Base-by-base conservation (phyloP, 805 yeast species). In the Hanseniaspora guilliermondii region DNA sequence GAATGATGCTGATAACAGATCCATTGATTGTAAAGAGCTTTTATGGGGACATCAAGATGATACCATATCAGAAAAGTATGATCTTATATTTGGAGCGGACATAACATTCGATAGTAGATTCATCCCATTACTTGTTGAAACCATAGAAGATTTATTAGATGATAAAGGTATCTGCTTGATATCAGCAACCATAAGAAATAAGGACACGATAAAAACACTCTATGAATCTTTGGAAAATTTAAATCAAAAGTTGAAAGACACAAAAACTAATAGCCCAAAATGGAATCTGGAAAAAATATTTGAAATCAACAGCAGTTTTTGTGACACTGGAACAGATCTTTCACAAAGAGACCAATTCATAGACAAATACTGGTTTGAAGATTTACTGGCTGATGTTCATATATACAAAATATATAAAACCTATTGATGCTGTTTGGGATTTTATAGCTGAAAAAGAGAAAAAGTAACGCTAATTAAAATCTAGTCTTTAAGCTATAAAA, bases 41-140 rank as follows among this genome's bases (percentile, higher is more conserved):
- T 71, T 40, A 82, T 88, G 95, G 76, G 73, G 76, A 1, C 68
- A 68, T 38, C 77, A 74, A 45, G 60, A 62, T 8, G 40, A 45
- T 16, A 27, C n/a, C 11, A 27, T 17, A 14, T 4, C 46, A 19
- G 55, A 61, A 11, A 65, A 72, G n/a, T 54, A 42, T 3, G 80
- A 82, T 60, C 65, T 81, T 1, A 68, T 87, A 0, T 62, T 87
- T 3, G 96, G 89, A 0, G 93, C 96, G 0, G 97, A 89, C 66
- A 87, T 89, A 14, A 87, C 96, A 0, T 89, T 85, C 66, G 97
- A 89, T 62, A 64, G 79, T 2, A 68, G 75, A 3, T 72, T 80
- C 2, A 72, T 87, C 21, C 79, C 80, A 0, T 68, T 68, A 24
- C 71, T 89, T 40, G 73, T 79, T n/a, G 57, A 62, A 4, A 76